Evolutionary conservation across 306 rosid species (phyloP).

Genomic region (Trifolium fragiferum): DNA sequence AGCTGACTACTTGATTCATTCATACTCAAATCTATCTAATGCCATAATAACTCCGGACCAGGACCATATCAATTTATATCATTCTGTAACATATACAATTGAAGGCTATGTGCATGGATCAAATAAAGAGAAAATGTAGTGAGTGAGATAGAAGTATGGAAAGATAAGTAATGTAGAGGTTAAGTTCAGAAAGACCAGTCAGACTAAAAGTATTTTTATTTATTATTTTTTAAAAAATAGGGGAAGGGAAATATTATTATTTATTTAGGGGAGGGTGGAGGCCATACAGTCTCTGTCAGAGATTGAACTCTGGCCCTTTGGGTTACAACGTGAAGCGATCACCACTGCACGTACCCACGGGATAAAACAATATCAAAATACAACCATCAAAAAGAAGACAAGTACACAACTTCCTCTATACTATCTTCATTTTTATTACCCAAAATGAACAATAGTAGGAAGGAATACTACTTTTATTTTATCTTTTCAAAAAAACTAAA

Average conservation of each 20-base stretch:
- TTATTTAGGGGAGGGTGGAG: neutral
- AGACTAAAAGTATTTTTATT: conserved; percentile 14
- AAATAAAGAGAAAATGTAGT: conserved; percentile 22
- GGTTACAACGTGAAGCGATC: neutral
- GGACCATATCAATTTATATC: conserved; percentile 16
- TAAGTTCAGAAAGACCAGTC: conserved; percentile 61
- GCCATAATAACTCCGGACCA: conserved; percentile 9
- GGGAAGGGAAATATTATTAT: neutral
- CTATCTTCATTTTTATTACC: neutral
- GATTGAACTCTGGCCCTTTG: neutral
- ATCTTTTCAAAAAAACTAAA: neutral
- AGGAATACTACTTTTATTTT: neutral
- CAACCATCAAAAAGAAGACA: conserved; percentile 34
- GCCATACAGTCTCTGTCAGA: neutral
- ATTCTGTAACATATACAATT: conserved; percentile 3
- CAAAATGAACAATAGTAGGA: conserved; percentile 24
- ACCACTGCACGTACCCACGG: neutral
- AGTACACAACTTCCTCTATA: conserved; percentile 21
- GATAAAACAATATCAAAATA: neutral
- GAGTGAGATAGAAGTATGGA: neutral
- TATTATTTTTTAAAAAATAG: neutral
- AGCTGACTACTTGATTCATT: conserved; percentile 21
- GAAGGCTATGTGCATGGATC: conserved; percentile 1
- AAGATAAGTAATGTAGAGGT: neutral
- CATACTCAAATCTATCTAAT: conserved; percentile 15